phyloP scores from a whole-genome alignment of 1,284 basidiomycete species.

The Ceratobasidium sp. region DNA sequence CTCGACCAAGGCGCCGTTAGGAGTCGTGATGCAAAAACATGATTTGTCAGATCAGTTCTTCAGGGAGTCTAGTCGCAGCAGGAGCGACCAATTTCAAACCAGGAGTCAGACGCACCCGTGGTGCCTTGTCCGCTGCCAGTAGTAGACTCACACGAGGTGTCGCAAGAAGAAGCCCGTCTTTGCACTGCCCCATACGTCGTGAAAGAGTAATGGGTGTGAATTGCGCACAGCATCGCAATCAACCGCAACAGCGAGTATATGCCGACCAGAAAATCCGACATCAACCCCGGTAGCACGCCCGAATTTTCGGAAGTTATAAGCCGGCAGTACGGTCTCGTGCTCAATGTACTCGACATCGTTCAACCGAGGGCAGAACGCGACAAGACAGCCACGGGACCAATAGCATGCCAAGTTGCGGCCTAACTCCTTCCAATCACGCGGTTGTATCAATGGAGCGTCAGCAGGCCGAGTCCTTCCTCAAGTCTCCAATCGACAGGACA shows the following conservation, averaged over 20 bases:
- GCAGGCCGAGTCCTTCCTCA: neutral
- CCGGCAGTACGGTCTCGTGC: neutral
- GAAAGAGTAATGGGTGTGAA: slow-evolving; percentile 6
- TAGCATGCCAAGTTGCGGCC: neutral
- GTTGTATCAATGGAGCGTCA: neutral
- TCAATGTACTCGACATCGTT: neutral
- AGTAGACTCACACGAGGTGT: slow-evolving; percentile 2
- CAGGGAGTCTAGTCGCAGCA: neutral
- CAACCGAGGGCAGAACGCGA: slow-evolving; percentile 7
- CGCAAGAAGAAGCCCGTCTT: slow-evolving; percentile 6
- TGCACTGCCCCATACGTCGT: neutral
- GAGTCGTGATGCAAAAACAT: neutral
- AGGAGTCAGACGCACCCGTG: neutral
- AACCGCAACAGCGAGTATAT: slow-evolving; percentile 16
- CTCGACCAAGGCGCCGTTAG: neutral
- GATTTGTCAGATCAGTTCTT: neutral
- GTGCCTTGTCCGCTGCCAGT: neutral
- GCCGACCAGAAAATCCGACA: slow-evolving; percentile 12
- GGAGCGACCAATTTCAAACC: neutral
- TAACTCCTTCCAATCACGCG: neutral
- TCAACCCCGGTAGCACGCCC: slow-evolving; percentile 8
- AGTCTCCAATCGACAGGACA: neutral
- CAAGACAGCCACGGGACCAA: slow-evolving; percentile 22
- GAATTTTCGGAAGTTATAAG: neutral
- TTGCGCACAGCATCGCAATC: neutral